Evolutionary conservation across 106 monocot genomes (phyloP).

Genomic region (Platanthera guangdongensis): DNA sequence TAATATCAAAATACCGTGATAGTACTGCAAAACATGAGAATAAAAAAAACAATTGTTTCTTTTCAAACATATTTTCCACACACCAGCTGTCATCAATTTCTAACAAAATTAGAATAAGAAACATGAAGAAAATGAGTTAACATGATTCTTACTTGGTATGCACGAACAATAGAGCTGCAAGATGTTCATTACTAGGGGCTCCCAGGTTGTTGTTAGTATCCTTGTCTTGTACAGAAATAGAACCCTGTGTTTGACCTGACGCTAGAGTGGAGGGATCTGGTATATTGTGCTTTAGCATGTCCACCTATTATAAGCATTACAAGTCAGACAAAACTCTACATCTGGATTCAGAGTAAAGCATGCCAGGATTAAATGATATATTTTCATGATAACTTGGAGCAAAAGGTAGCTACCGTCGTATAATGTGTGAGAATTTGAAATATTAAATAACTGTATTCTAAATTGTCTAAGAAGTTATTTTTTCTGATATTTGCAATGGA

Average conservation of each 20-base stretch:
- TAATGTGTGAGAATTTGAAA: no score
- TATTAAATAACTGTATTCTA: no score
- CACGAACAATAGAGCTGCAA: constrained; percentile 63
- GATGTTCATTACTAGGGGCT: constrained; percentile 34
- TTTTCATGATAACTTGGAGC: not conserved
- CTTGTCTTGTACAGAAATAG: constrained; percentile 37
- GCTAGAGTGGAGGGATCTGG: constrained; percentile 71
- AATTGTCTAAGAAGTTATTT: no score
- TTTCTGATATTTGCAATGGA: no score
- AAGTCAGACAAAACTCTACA: not conserved
- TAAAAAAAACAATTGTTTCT: not conserved
- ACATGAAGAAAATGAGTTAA: not conserved
- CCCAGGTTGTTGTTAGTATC: constrained; percentile 36
- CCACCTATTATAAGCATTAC: constrained; percentile 39
- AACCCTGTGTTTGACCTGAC: constrained; percentile 29
- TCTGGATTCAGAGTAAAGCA: not conserved
- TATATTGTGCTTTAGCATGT: constrained; percentile 86
- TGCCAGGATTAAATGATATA: not conserved
- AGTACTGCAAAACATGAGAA: not conserved
- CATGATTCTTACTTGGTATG: constrained; percentile 65
- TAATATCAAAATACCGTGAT: not conserved
- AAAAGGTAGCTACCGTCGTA: not conserved
- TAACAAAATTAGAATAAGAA: not conserved
- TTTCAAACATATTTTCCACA: not conserved
- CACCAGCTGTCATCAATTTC: not conserved